Conservation (phyloP, 1,284 basidiomycete species). For the Ganoderma boninense region DNA sequence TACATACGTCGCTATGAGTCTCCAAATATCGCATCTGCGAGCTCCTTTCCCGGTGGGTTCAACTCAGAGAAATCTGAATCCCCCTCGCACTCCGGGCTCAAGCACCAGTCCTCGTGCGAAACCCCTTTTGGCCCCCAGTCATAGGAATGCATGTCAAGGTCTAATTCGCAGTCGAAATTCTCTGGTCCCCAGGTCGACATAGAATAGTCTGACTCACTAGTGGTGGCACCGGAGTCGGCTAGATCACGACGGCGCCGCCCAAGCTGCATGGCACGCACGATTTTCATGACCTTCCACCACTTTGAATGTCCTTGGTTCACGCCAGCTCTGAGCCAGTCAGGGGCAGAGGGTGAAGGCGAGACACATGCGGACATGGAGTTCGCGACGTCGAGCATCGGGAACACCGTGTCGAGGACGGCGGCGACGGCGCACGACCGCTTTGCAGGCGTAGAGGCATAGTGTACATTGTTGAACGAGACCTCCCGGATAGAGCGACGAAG, state of each 20-base stretch:
- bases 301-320: not conserved
- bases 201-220: not conserved
- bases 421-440: not conserved
- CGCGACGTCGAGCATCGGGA: not conserved
- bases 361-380: not conserved
- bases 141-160: not conserved
- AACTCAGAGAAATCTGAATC: not conserved
- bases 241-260: not conserved
- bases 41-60: not conserved
- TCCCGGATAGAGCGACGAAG: not conserved
- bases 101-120: not conserved
- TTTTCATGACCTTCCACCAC: not conserved
- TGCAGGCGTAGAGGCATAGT: not conserved
- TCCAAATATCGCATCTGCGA: not conserved
- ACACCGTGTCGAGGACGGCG: not conserved
- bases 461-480: not conserved
- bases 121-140: not conserved
- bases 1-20: not conserved
- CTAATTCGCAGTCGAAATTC: not conserved
- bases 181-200: not conserved
- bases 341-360: not conserved
- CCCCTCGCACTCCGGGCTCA: not conserved
- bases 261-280: slow-evolving; percentile 1
- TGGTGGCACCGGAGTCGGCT: not conserved
- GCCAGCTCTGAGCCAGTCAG: not conserved